These are phyloP conservation scores for Xylariaceae sp. DNA, from an alignment of 2,329 filamentous ascomycete species.

Conservation along the genomic window DNA sequence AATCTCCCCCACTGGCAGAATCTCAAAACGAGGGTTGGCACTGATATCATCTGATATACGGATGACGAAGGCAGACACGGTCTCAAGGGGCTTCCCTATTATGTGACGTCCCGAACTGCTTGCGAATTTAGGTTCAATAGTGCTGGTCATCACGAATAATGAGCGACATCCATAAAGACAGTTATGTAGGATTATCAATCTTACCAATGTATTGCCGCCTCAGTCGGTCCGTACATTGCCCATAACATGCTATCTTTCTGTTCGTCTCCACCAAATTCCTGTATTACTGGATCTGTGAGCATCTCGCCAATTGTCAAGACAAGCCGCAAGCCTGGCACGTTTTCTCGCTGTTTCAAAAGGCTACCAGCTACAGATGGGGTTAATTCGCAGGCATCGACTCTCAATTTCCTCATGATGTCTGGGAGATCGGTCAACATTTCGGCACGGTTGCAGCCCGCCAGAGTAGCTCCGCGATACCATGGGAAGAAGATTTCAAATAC, in stretches of 20 bases:
- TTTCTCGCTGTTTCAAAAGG: conserved; percentile 62
- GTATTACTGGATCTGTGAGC: conserved; percentile 72
- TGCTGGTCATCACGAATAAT: conserved; percentile 42
- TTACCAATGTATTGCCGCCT: conserved; percentile 81
- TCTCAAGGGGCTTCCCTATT: conserved; percentile 75
- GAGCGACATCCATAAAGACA: not conserved
- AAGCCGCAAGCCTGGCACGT: conserved; percentile 64
- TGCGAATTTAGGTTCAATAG: conserved; percentile 62
- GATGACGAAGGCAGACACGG: conserved; percentile 74
- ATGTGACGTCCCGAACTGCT: conserved; percentile 56
- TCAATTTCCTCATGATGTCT: conserved; percentile 57
- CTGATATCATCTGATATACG: conserved; percentile 37
- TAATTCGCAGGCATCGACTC: conserved; percentile 80
- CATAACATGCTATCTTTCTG: conserved; percentile 63
- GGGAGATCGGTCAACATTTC: conserved; percentile 74
- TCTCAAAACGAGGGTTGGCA: conserved; percentile 34
- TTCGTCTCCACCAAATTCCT: conserved; percentile 67
- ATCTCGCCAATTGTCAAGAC: conserved; percentile 91
- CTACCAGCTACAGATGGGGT: conserved; percentile 84
- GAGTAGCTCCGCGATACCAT: conserved; percentile 65
- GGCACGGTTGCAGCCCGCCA: conserved; percentile 66
- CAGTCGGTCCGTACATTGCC: conserved; percentile 93
- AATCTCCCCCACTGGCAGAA: conserved; percentile 62
- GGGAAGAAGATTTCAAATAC: conserved; percentile 96
- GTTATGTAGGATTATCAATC: conserved; percentile 10